phyloP scores from a whole-genome alignment of 352 stramenopile genomes.

The Phytophthora ramorum region DNA sequence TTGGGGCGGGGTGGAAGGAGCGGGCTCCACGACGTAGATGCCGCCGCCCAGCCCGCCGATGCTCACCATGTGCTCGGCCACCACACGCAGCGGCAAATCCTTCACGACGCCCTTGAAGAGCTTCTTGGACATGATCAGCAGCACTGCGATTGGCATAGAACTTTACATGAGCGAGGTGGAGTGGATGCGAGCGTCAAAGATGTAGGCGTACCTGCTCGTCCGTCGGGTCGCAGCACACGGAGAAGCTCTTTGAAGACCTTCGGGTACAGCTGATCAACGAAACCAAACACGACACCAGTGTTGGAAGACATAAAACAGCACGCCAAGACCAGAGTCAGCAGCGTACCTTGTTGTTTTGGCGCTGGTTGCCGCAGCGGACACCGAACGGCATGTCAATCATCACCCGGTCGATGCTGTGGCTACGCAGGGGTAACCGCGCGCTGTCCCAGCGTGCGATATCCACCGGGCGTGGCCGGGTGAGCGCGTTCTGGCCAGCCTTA shows the following conservation, averaged over 20 bases:
- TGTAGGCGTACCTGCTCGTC: constrained; percentile 48
- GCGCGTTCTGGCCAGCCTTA: constrained; percentile 66
- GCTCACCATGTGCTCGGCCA: constrained; percentile 69
- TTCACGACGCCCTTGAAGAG: constrained; percentile 64
- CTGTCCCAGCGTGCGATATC: constrained; percentile 75
- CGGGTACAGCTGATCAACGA: constrained; percentile 65
- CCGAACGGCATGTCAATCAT: constrained; percentile 87
- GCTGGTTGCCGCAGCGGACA: constrained; percentile 74
- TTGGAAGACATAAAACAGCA: background rate
- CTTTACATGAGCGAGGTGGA: background rate
- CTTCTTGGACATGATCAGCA: constrained; percentile 87
- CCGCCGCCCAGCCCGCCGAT: constrained; percentile 69
- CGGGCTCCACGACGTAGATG: constrained; percentile 67
- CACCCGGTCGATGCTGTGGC: constrained; percentile 61
- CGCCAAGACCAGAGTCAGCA: background rate
- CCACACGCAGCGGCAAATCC: constrained; percentile 46
- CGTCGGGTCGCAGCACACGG: constrained; percentile 61
- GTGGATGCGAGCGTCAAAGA: background rate
- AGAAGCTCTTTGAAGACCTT: constrained; percentile 78
- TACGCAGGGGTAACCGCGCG: constrained; percentile 60
- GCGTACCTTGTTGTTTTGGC: constrained; percentile 69
- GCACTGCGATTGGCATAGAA: constrained; percentile 35
- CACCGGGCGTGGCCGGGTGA: constrained; percentile 40
- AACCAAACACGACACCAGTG: background rate
- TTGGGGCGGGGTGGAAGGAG: constrained; percentile 8